A percentile compares a stretch with the other conserved stretches of the same genome.
phyloP scores from a whole-genome alignment of 1,139 yeast species.

The Protomyces pachydermus region DNA sequence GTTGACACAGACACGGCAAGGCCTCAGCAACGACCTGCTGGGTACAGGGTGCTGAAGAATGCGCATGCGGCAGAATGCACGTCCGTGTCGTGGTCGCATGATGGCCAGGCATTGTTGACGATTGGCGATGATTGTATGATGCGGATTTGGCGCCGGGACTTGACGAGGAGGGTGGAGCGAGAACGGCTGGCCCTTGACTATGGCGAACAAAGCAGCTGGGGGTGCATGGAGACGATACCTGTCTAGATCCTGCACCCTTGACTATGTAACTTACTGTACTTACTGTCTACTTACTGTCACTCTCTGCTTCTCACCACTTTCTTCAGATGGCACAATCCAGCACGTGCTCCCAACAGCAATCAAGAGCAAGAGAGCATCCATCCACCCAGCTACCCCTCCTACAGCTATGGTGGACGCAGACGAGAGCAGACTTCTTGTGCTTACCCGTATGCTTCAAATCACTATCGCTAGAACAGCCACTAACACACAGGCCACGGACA shows the following conservation, averaged over 20 bases:
- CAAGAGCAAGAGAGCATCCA: background rate
- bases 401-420: conserved; percentile 16
- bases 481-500: conserved; percentile 73
- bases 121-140: conserved; percentile 9
- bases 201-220: background rate
- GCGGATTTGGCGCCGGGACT: conserved; percentile 10
- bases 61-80: conserved; percentile 14
- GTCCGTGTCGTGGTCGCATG: conserved; percentile 10
- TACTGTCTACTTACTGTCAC: too few relatives aligned
- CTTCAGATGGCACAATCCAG: too few relatives aligned
- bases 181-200: background rate
- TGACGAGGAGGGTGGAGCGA: background rate
- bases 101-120: conserved; percentile 3
- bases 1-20: background rate
- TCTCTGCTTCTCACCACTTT: too few relatives aligned
- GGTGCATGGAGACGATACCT: background rate
- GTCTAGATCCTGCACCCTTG: too few relatives aligned
- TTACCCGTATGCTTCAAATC: background rate
- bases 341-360: background rate
- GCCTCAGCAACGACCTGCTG: background rate
- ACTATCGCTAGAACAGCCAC: background rate
- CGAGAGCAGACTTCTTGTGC: conserved; percentile 20
- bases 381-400: background rate
- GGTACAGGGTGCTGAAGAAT: background rate
- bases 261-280: too few relatives aligned